Base-by-base conservation (phyloP, 2,329 filamentous ascomycete species). In the Alternaria alternata region DNA sequence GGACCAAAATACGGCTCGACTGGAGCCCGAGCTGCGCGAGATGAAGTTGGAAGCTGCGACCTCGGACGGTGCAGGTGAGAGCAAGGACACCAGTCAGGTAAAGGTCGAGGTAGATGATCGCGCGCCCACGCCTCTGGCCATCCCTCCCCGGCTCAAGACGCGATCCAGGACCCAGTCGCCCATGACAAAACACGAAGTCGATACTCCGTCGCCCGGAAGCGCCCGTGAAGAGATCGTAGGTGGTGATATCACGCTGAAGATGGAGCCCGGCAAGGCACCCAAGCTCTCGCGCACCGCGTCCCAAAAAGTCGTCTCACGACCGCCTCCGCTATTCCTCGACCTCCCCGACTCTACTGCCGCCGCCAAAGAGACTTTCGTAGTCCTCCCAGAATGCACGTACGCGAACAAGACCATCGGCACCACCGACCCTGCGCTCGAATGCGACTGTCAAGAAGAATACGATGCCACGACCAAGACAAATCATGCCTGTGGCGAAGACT, bases 391-490 rank as follows among this genome's bases (percentile, higher is more conserved):
- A 69, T 98, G 94, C 79, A 90, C 91, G 34, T 99, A 99, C 80
- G 93, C 92, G 54, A 93, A 93, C 67, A 97, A 96, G 79, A 88
- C 91, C 68, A 89, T 98, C 81, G 95, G 95, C 53, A 91, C 90
- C 66, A 96, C 95, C 26, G 94, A 97, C 74, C 91, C 94, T 81
- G 94, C 92, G 61, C 85, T 98, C 79, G 95, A 97, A 79, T 99
- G 95, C 81, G 95, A 99, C 78, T 99, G 95, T 80, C 85, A 87
- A 68, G 92, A 96, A 81, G 93, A 97, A 82, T 97, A 92, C 91
- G 86, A 88, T 74, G 44, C 82, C 52, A 73, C 80, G 18, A 79
- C 80, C 24, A 80, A 81, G 62, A 79, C 75, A 58, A 99, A 99
- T 78, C 81, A 90, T 80, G 94, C 95, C 51, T 99, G 95, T 78